phyloP scores from a whole-genome alignment of 345 rosid genomes.

The Rhodomyrtus tomentosa region DNA sequence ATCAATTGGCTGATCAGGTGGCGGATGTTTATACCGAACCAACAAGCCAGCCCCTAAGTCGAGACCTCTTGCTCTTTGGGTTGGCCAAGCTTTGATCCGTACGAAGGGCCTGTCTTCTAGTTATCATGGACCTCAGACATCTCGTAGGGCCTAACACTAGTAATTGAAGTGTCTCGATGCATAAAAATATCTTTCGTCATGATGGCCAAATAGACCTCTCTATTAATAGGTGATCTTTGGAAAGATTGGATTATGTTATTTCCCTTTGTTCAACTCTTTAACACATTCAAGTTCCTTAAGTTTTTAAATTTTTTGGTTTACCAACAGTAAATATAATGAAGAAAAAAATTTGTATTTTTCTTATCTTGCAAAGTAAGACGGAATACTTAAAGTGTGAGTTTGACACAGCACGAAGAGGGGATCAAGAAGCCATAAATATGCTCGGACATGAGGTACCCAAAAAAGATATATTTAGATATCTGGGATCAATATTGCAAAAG shows the following conservation, averaged over 20 bases:
- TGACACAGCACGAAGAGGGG: too few relatives aligned
- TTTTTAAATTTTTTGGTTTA: background rate
- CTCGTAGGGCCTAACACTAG: background rate
- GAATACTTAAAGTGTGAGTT: too few relatives aligned
- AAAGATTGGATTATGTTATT: background rate
- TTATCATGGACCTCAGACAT: background rate
- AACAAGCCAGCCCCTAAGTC: accelerated
- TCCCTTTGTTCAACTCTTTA: background rate
- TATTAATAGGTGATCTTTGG: background rate
- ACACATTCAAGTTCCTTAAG: background rate
- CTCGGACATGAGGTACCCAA: too few relatives aligned
- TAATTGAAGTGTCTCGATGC: background rate
- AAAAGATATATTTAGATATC: too few relatives aligned
- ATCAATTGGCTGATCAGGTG: background rate
- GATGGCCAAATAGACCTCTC: background rate
- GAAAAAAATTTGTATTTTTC: too few relatives aligned
- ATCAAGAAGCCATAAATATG: too few relatives aligned
- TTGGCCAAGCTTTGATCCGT: background rate
- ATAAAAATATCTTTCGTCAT: background rate
- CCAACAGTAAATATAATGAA: background rate
- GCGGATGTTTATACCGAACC: background rate
- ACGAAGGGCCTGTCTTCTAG: background rate
- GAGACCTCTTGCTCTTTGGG: background rate
- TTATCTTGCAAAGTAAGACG: too few relatives aligned
- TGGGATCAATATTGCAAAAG: too few relatives aligned